A percentile compares a stretch with the other conserved stretches of the same genome.
Evolutionary conservation across 768 basidiomycete genomes (phyloP).

Genomic region (Baorangia bicolor): DNA sequence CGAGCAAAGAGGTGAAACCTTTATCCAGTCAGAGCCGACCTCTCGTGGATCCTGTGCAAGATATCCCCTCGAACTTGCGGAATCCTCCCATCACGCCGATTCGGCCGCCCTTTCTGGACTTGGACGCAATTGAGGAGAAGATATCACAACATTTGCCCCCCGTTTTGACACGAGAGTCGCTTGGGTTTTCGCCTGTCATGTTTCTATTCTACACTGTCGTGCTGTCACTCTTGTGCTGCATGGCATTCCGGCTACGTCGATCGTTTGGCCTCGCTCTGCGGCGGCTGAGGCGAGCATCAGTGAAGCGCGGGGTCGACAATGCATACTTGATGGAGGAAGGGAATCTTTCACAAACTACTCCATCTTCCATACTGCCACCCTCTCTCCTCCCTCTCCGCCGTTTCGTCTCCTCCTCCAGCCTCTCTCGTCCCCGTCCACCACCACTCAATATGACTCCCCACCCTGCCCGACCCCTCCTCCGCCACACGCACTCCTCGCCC

Average conservation of each 20-base stretch:
- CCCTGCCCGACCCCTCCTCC: conserved; percentile 11
- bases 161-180: conserved; percentile 56
- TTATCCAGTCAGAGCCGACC: conserved; percentile 48
- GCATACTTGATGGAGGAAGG: too few relatives aligned
- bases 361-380: conserved; percentile 19
- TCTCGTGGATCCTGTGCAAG: conserved; percentile 69
- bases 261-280: conserved; percentile 45
- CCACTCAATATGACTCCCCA: conserved; percentile 17
- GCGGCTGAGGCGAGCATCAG: conserved; percentile 42
- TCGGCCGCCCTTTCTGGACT: conserved; percentile 57
- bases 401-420: too few relatives aligned
- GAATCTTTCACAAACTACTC: conserved; percentile 3
- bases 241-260: conserved; percentile 58
- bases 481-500: conserved; percentile 21
- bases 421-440: conserved; percentile 22
- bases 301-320: conserved; percentile 38
- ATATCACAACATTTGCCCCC: conserved; percentile 64
- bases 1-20: conserved; percentile 77
- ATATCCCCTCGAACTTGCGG: conserved; percentile 51
- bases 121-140: too few relatives aligned
- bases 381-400: conserved; percentile 28
- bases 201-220: too few relatives aligned
- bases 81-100: conserved; percentile 55
- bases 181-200: conserved; percentile 69
- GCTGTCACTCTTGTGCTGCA: conserved; percentile 40